Evolutionary conservation across 768 basidiomycete species (phyloP), one percentile per base, ranked within the genome.

Genomic region (Phylloporus sp.): DNA sequence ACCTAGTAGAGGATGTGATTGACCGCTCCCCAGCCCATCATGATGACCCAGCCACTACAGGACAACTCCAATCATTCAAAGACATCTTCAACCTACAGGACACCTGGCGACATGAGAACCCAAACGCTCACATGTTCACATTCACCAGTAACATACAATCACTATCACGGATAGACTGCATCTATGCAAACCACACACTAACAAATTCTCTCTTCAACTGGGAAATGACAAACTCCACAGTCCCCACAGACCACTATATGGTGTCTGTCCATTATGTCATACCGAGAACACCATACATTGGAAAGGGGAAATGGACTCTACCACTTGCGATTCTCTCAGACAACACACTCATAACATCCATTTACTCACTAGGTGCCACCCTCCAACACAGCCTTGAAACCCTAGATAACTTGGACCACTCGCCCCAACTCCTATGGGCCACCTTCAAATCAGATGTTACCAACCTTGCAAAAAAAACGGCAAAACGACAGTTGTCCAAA

Each of bases 1-100:
- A 80, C 54, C 27, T 77, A 1, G 69, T 71, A 0, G 74, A 78
- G 48, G 70, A 74, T 1, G 16, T 53, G 0, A 49, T 77, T 0
- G 76, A 78, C 48, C 9, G 71, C 0, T 40, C 72, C 0, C 76
- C 75, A 2, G 32, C 49, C 0, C 52, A 55, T 0, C 2, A 15
- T 0, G 72, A 77, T 31, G 22, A 50, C 0, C 12, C 40, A 2
- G 11, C 10, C 0, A 51, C n/a, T n/a, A n/a, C n/a, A n/a, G n/a
- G n/a, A n/a, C n/a, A n/a, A n/a, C n/a, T n/a, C n/a, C n/a, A n/a
- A n/a, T n/a, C n/a, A n/a, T n/a, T n/a, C n/a, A n/a, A n/a, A n/a
- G n/a, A n/a, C n/a, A n/a, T n/a, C n/a, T 4, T 54, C 0, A 15
- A 34, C 18, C 26, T 57, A 2, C 28, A 18, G 2, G 53, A 57